Conservation (phyloP, 495 filamentous ascomycete species). For the Chaetomium cochliodes region DNA sequence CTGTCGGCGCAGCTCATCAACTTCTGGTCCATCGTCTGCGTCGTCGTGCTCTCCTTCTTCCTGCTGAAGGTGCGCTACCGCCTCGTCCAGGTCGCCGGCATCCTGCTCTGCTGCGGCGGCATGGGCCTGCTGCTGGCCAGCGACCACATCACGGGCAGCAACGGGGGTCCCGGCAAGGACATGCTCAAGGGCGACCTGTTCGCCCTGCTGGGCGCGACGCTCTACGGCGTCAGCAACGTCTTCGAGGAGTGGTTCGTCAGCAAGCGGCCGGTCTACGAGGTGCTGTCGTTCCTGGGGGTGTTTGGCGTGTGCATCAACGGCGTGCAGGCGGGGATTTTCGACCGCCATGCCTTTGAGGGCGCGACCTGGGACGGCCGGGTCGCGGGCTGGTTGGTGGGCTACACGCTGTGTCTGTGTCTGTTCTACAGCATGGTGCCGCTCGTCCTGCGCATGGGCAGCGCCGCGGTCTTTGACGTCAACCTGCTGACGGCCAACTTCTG, state of each 20-base stretch:
- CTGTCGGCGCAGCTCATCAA: slow-evolving; percentile 92
- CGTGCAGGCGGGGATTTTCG: slow-evolving; percentile 85
- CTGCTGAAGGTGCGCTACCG: slow-evolving; percentile 88
- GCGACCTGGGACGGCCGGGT: slow-evolving; percentile 69
- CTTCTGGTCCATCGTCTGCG: slow-evolving; percentile 97
- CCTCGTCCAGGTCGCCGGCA: slow-evolving; percentile 75
- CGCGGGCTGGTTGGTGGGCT: slow-evolving; percentile 79
- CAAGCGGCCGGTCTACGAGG: slow-evolving; percentile 86
- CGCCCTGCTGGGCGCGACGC: slow-evolving; percentile 79
- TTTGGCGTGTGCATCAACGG: slow-evolving; percentile 92
- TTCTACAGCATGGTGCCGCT: slow-evolving; percentile 90
- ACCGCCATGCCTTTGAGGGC: slow-evolving; percentile 64
- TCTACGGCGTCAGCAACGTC: slow-evolving; percentile 89
- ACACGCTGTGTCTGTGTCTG: slow-evolving; percentile 73
- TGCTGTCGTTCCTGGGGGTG: slow-evolving; percentile 84
- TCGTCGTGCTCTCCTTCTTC: slow-evolving; percentile 79
- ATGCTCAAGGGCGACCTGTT: slow-evolving; percentile 92
- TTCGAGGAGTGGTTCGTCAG: slow-evolving; percentile 91
- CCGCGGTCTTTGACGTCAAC: slow-evolving; percentile 95
- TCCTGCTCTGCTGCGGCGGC: slow-evolving; percentile 86
- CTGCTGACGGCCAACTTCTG: slow-evolving; percentile 96
- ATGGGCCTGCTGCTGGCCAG: slow-evolving; percentile 85
- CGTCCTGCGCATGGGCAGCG: slow-evolving; percentile 80
- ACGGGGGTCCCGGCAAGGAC: slow-evolving; percentile 61
- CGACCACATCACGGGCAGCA: slow-evolving; percentile 75